These are phyloP conservation scores for Trichocladium antarcticum DNA, from an alignment of 495 filamentous ascomycete genomes.

Conservation along the genomic window DNA sequence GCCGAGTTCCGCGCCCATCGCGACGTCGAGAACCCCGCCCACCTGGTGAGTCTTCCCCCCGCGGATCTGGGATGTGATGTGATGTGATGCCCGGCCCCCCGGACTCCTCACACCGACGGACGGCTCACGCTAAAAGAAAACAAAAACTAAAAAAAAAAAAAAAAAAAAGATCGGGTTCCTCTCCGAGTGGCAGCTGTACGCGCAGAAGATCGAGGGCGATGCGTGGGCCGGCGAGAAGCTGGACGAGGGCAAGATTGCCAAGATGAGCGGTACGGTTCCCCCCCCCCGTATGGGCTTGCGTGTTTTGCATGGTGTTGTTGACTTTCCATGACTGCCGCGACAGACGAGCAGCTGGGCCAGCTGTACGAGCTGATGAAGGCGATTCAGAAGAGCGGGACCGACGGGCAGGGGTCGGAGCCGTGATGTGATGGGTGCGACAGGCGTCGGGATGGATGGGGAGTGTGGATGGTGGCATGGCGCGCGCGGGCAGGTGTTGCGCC, in stretches of 20 bases:
- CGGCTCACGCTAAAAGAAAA: background rate
- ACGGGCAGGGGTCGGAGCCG: conserved; percentile 22
- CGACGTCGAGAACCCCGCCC: conserved; percentile 77
- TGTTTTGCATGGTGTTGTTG: background rate
- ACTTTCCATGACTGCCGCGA: background rate
- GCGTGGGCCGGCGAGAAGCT: conserved; percentile 67
- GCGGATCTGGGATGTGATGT: too few species aligned
- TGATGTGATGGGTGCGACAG: too few species aligned
- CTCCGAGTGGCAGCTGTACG: conserved; percentile 92
- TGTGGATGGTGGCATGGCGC: too few species aligned
- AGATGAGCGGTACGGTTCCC: conserved; percentile 80
- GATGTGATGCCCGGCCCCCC: background rate
- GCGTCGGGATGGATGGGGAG: too few species aligned
- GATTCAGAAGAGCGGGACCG: conserved; percentile 50
- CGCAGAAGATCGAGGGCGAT: conserved; percentile 79
- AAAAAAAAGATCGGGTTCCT: conserved; percentile 72
- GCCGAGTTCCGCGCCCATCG: conserved; percentile 77
- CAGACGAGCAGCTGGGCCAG: conserved; percentile 88
- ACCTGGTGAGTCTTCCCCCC: conserved; percentile 52
- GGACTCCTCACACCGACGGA: too few species aligned
- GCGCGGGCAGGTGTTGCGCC: too few species aligned
- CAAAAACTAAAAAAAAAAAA: background rate
- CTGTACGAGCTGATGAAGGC: conserved; percentile 88
- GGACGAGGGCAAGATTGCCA: conserved; percentile 68
- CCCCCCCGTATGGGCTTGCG: background rate